phyloP scores from a whole-genome alignment of 108 stramenopile genomes.

The Conticribra weissflogii region DNA sequence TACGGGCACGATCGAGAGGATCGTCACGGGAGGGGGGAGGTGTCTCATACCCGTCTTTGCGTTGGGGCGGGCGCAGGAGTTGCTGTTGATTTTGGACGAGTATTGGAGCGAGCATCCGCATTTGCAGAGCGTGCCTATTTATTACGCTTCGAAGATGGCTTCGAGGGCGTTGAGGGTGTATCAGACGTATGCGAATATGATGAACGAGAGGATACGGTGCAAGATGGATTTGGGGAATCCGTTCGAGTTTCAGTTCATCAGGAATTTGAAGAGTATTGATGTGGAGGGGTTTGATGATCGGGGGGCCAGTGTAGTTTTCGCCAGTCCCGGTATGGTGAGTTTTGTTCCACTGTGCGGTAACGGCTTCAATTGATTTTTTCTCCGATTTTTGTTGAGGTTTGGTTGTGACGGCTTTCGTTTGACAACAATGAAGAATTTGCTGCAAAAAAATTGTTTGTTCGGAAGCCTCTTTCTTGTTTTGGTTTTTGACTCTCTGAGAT shows the following conservation, averaged over 20 bases:
- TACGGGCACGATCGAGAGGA: conserved; percentile 85
- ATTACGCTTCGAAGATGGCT: conserved; percentile 94
- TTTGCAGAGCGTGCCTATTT: conserved; percentile 93
- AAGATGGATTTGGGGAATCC: conserved; percentile 97
- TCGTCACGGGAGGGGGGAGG: conserved; percentile 91
- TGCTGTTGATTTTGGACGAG: conserved; percentile 97
- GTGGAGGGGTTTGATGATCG: conserved; percentile 90
- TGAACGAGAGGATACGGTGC: conserved; percentile 92
- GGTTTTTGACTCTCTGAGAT: too few relatives aligned
- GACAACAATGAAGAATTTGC: too few relatives aligned
- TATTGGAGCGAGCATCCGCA: conserved; percentile 97
- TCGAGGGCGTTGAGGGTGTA: conserved; percentile 94
- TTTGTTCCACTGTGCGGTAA: too few relatives aligned
- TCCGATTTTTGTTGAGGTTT: too few relatives aligned
- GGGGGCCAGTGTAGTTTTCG: conserved; percentile 96
- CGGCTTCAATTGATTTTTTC: too few relatives aligned
- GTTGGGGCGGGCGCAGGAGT: conserved; percentile 95
- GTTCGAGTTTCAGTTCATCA: conserved; percentile 87
- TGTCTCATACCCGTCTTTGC: conserved; percentile 98
- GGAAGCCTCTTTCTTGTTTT: too few relatives aligned
- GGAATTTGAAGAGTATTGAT: conserved; percentile 89
- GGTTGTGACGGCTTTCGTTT: too few relatives aligned
- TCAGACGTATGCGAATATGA: conserved; percentile 99
- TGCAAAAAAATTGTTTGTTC: too few relatives aligned
- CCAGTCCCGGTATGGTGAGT: conserved; percentile 98